Evolutionary conservation across 139 green algal species (phyloP), one percentile per base, ranked within the genome.

Genomic region (Tetradesmus obliquus): DNA sequence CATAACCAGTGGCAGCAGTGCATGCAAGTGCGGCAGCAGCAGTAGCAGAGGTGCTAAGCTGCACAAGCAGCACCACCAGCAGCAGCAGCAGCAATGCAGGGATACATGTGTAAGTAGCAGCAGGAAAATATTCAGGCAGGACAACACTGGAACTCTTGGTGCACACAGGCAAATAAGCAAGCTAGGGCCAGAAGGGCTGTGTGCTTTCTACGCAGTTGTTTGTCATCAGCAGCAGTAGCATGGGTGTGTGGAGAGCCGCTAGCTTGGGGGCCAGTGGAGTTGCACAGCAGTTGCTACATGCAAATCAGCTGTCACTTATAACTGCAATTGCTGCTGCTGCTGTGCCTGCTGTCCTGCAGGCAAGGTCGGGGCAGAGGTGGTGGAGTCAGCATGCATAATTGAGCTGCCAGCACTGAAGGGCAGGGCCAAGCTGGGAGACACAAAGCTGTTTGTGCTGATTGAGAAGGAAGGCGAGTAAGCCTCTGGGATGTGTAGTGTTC

Each of bases 331-430:
- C 10, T 45, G 55, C 89, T 87, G 45, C 58, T 72, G 60, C 69
- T 84, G 3, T 82, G 81, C 22, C 6, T 66, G 32, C 54, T 84
- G 53, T 74, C 62, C 53, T 88, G 84, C 93, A 97, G 96, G 96
- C 82, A 95, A 96, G 91, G 97, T 97, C 3, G 95, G 95, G 1
- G 98, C 95, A 1, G 89, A 95, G 32, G 96, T 99, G 60, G 94
- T 98, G 57, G 97, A 98, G 91, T 95, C 95, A 5, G 97, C 95
- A 0, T 97, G 94, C 87, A 94, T 99, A 60, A 98, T 99, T 71
- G 97, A 99, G 94, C 93, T 99, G 79, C 97, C 97, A 24, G 96
- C 97, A 55, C 94, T 99, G 6, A 95, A 97, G 12, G 97, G 97
- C 0, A 92, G 97, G 9, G 88, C 94, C 10, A 98, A 98, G 93